Percentiles rank a stretch among this genome's conserved stretches.
phyloP scores from a whole-genome alignment of 176 grass and related monocot species.

The Oryza punctata region DNA sequence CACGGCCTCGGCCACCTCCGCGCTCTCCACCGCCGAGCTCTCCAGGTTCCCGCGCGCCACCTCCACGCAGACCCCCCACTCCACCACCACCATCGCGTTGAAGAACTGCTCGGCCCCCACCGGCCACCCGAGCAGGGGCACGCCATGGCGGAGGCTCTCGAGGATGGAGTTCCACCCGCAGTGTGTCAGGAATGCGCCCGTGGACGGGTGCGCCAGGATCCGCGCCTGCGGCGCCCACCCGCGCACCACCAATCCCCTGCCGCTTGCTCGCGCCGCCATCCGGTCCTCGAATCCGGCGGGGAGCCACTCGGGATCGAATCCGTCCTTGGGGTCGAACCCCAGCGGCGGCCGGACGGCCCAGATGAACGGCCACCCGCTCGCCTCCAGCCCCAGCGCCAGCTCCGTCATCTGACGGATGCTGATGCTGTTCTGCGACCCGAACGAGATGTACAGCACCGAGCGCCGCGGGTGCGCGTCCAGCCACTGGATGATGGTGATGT shows the following conservation, averaged over 20 bases:
- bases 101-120: constrained; percentile 57
- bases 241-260: constrained; percentile 34
- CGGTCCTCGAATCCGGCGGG: constrained; percentile 64
- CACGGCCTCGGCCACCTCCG: constrained; percentile 29
- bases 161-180: constrained; percentile 77
- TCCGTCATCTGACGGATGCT: constrained; percentile 47
- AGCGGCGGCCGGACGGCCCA: constrained; percentile 61
- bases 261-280: not conserved
- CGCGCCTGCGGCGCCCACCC: constrained; percentile 61
- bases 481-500: constrained; percentile 36
- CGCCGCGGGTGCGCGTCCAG: constrained; percentile 44
- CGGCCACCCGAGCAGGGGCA: constrained; percentile 62
- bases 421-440: constrained; percentile 70
- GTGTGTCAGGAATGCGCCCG: constrained; percentile 64
- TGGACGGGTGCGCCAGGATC: constrained; percentile 53
- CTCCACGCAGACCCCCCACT: constrained; percentile 63
- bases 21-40: constrained; percentile 26
- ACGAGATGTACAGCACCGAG: constrained; percentile 62
- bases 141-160: constrained; percentile 49
- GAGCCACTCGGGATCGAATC: constrained; percentile 53
- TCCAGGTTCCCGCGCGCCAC: constrained; percentile 57
- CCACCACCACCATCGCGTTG: constrained; percentile 57
- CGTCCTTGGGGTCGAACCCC: constrained; percentile 41
- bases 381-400: constrained; percentile 59
- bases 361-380: constrained; percentile 53